These are phyloP conservation scores for Sporothrix humicola DNA, from an alignment of 2,329 filamentous ascomycete genomes.

Conservation along the genomic window DNA sequence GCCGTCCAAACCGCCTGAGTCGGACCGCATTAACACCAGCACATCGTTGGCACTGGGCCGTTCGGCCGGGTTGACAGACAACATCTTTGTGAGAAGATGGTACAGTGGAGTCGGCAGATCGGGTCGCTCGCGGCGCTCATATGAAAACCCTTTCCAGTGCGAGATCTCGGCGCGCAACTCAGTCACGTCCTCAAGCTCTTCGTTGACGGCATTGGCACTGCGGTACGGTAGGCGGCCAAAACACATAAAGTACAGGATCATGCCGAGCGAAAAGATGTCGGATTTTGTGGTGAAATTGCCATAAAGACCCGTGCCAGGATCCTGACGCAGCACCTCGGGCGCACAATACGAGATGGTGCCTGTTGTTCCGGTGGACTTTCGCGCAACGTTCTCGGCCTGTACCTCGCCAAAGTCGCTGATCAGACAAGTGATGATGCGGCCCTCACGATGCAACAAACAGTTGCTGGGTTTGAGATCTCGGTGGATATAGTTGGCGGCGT, in stretches of 20 bases:
- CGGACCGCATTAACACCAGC: conserved; percentile 71
- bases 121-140: conserved; percentile 73
- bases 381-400: conserved; percentile 77
- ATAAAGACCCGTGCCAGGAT: conserved; percentile 69
- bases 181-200: conserved; percentile 91
- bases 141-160: conserved; percentile 84
- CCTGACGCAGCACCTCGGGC: conserved; percentile 82
- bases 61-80: conserved; percentile 76
- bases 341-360: conserved; percentile 98
- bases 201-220: conserved; percentile 81
- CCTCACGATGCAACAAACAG: conserved; percentile 82
- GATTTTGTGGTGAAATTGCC: conserved; percentile 97
- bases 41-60: conserved; percentile 88
- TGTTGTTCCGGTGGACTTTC: conserved; percentile 91
- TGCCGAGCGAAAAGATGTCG: conserved; percentile 96
- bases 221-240: conserved; percentile 87
- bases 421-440: conserved; percentile 74
- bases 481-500: conserved; percentile 91
- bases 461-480: conserved; percentile 96
- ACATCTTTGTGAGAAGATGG: conserved; percentile 77
- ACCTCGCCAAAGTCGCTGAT: conserved; percentile 99
- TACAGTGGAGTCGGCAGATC: conserved; percentile 89
- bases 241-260: conserved; percentile 99
- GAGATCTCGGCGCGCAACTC: conserved; percentile 83
- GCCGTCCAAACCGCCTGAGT: conserved; percentile 7